Percentiles rank a stretch among this genome's conserved stretches.
Evolutionary conservation across 148 eudicot genomes (phyloP).

Genomic region (Linanthus parryae): DNA sequence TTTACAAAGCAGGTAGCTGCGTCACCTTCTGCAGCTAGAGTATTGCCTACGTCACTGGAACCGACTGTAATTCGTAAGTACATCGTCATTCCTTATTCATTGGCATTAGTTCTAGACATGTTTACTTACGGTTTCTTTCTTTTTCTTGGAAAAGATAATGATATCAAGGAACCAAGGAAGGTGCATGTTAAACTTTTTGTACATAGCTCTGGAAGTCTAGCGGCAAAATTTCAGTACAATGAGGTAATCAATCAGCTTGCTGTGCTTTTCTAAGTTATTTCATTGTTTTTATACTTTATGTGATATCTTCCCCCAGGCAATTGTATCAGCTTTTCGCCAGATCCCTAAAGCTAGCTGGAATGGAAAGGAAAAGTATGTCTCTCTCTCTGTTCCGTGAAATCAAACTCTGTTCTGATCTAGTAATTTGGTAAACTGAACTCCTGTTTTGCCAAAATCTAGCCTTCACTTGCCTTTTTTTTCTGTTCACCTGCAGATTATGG

Average conservation of each 20-base stretch:
- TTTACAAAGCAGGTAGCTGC: constrained; percentile 25
- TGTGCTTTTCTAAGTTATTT: not conserved
- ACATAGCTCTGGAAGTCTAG: constrained; percentile 81
- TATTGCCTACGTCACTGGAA: constrained; percentile 16
- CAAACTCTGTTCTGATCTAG: too few relatives aligned
- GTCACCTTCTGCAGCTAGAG: constrained; percentile 17
- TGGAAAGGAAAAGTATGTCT: constrained; percentile 78
- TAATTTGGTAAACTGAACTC: too few relatives aligned
- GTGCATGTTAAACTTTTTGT: constrained; percentile 58
- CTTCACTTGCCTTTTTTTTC: too few relatives aligned
- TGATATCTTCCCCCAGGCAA: constrained; percentile 29
- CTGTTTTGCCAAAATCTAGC: too few relatives aligned
- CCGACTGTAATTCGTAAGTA: constrained; percentile 26
- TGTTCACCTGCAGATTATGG: constrained; percentile 65
- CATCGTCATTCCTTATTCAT: not conserved
- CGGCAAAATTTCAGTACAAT: constrained; percentile 74
- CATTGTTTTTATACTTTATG: constrained; percentile 4
- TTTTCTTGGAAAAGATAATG: constrained; percentile 27
- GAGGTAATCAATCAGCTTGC: constrained; percentile 35
- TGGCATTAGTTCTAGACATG: not conserved
- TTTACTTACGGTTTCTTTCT: not conserved
- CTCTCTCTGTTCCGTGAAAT: too few relatives aligned
- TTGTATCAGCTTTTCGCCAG: constrained; percentile 67
- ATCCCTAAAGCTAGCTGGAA: constrained; percentile 88
- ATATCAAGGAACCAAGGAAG: constrained; percentile 37